These are phyloP conservation scores for Saururus chinensis DNA, from an alignment of 164 flowering plant species.

Conservation along the genomic window DNA sequence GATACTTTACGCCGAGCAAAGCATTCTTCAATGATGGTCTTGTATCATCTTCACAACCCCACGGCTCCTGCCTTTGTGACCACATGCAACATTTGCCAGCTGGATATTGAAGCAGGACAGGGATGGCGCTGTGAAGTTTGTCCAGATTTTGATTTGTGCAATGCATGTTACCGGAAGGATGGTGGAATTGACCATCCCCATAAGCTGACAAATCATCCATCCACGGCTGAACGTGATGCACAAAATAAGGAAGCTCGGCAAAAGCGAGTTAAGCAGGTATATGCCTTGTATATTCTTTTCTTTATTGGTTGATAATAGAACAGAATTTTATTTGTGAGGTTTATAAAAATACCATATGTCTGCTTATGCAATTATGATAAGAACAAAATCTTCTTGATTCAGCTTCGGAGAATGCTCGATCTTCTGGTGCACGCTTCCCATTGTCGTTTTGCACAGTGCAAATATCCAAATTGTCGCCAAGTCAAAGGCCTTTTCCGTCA, in stretches of 20 bases:
- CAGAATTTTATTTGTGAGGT: neutral
- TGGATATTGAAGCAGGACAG: constrained; percentile 92
- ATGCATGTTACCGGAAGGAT: constrained; percentile 73
- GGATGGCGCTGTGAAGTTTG: constrained; percentile 99
- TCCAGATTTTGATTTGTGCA: constrained; percentile 96
- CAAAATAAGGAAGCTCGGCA: constrained; percentile 96
- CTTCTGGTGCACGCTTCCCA: constrained; percentile 96
- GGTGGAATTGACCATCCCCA: constrained; percentile 87
- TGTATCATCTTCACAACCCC: constrained; percentile 97
- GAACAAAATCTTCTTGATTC: constrained; percentile 6
- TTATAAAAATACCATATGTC: neutral
- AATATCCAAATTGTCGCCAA: constrained; percentile 87
- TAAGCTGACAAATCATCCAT: constrained; percentile 80
- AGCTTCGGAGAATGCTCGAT: constrained; percentile 98
- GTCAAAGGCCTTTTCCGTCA: constrained; percentile 98
- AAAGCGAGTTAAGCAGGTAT: constrained; percentile 76
- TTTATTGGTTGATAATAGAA: neutral
- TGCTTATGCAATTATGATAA: neutral
- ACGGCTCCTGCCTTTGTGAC: constrained; percentile 99
- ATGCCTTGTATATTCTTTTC: neutral
- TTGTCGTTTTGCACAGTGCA: constrained; percentile 81
- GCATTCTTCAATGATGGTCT: constrained; percentile 99
- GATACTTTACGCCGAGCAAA: constrained; percentile 96
- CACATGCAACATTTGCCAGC: constrained; percentile 68
- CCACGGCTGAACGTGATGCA: constrained; percentile 78